phyloP scores from a whole-genome alignment of 1,284 basidiomycete species.

The Athelia psychrophila region DNA sequence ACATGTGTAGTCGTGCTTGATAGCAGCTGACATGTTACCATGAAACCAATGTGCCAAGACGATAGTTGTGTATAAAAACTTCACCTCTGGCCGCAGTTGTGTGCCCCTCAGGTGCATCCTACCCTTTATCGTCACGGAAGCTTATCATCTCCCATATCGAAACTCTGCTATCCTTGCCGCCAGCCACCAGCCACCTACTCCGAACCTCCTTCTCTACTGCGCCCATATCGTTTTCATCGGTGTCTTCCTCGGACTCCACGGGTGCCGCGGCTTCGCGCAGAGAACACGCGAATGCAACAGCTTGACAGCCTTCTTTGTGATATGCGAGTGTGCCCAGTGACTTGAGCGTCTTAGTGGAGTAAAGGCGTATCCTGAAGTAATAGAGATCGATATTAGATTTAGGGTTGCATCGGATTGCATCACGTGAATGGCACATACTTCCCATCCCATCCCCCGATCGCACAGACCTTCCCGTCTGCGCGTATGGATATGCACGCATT shows the following conservation, averaged over 20 bases:
- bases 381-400: not conserved
- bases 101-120: no score
- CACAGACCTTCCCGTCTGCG: conserved; percentile 74
- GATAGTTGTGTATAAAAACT: no score
- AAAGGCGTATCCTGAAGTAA: conserved; percentile 64
- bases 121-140: conserved; percentile 41
- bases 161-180: conserved; percentile 72
- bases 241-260: conserved; percentile 31
- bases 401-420: not conserved
- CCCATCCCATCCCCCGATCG: conserved; percentile 88
- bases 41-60: no score
- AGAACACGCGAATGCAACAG: conserved; percentile 60
- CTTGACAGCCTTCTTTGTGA: conserved; percentile 74
- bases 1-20: no score
- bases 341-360: conserved; percentile 74
- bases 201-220: conserved; percentile 49
- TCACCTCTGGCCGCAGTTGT: no score
- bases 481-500: conserved; percentile 73
- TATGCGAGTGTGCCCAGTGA: conserved; percentile 76
- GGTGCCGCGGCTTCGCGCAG: not conserved
- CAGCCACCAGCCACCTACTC: conserved; percentile 68
- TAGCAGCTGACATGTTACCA: no score
- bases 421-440: conserved; percentile 45
- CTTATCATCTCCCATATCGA: conserved; percentile 78
- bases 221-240: conserved; percentile 50